Percentiles rank a stretch among this genome's conserved stretches.
Evolutionary conservation across 345 rosid species (phyloP).

Genomic region (Noccaea bulbosa): DNA sequence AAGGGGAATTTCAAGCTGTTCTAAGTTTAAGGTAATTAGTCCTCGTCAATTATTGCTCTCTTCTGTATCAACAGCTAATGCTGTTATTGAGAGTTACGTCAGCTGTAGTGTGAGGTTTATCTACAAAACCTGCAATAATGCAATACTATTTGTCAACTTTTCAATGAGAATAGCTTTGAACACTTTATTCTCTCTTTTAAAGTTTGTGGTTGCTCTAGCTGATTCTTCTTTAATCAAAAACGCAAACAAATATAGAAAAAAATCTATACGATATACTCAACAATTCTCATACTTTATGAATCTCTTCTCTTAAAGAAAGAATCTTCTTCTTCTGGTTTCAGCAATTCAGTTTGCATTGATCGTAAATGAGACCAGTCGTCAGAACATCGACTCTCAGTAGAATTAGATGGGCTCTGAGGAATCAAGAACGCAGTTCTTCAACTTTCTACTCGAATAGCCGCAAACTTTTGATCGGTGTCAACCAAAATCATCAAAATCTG

Average conservation of each 20-base stretch:
- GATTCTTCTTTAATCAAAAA: not conserved
- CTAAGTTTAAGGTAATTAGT: constrained; percentile 22
- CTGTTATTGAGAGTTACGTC: constrained; percentile 24
- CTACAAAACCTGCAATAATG: constrained; percentile 22
- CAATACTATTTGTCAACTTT: not conserved
- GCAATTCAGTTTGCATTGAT: constrained; percentile 24
- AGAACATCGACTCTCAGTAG: constrained; percentile 47
- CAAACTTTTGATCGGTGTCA: constrained; percentile 32
- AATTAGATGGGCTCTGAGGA: constrained; percentile 50
- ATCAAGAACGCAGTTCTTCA: constrained; percentile 36
- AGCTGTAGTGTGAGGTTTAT: constrained; percentile 5
- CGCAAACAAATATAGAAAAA: not conserved
- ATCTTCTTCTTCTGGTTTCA: constrained; percentile 11
- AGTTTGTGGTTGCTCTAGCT: constrained; percentile 1
- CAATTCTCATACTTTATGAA: not conserved
- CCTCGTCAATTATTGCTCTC: constrained; percentile 27
- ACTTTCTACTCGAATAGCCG: constrained; percentile 42
- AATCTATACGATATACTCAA: too few species aligned
- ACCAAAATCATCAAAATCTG: constrained; percentile 30
- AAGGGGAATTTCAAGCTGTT: not conserved
- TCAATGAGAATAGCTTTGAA: constrained; percentile 10
- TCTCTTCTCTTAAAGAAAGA: not conserved
- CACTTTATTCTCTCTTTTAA: not conserved
- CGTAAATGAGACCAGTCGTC: constrained; percentile 62
- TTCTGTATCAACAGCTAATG: not conserved